These are phyloP conservation scores for Podospora conica DNA, from an alignment of 495 filamentous ascomycete genomes.

Conservation along the genomic window DNA sequence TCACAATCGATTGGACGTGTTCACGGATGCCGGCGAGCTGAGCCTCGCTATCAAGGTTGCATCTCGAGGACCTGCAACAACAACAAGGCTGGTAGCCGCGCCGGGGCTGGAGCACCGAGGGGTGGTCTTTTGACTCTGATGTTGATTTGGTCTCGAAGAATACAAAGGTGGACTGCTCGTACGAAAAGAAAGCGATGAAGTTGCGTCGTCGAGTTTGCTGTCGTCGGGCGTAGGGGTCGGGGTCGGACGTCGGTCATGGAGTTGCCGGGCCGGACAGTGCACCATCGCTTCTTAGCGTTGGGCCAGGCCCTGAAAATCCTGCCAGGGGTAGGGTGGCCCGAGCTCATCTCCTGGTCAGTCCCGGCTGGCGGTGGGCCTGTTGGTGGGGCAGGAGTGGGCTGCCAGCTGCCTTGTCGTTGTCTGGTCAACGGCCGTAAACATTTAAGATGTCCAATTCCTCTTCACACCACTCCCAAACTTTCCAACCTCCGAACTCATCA, in stretches of 20 bases:
- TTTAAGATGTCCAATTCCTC: constrained; percentile 17
- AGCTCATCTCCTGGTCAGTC: neutral
- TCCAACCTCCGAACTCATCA: constrained; percentile 20
- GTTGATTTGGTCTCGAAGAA: neutral
- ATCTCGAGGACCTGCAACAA: neutral
- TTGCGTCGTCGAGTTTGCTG: neutral
- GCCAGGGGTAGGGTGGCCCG: neutral
- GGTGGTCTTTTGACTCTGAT: neutral
- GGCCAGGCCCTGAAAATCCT: neutral
- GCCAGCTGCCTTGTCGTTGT: constrained; percentile 4
- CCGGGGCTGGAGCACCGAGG: neutral
- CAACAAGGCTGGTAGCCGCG: neutral
- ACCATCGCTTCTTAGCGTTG: constrained; percentile 1
- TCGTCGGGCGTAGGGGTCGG: constrained; percentile 21
- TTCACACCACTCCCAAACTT: constrained; percentile 5
- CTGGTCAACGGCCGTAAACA: constrained; percentile 16
- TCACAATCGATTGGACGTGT: neutral
- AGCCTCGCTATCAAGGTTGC: neutral
- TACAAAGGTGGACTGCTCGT: neutral
- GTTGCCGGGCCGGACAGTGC: neutral
- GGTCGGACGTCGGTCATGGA: neutral
- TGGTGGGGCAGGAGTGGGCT: neutral
- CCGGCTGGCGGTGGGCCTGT: neutral
- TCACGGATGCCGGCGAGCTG: neutral
- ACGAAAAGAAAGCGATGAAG: neutral